A percentile compares a stretch with the other conserved stretches of the same genome.
Conservation (phyloP, 768 basidiomycete species). For the Calocybe cyanea region DNA sequence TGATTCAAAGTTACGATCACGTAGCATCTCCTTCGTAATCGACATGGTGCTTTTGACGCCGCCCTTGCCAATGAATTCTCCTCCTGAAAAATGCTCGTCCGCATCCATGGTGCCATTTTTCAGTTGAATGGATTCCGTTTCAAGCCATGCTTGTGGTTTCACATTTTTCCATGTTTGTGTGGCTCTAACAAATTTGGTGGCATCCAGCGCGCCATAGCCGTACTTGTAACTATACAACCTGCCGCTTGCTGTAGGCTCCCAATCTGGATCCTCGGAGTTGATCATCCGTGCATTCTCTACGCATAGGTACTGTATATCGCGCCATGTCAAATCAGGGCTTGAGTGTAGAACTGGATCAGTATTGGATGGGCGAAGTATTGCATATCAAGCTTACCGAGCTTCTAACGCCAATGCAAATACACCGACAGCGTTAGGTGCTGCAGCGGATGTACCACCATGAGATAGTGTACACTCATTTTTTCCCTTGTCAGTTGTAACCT, state of each 20-base stretch:
- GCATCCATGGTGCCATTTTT: slow-evolving; percentile 55
- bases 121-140: slow-evolving; percentile 68
- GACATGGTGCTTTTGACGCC: slow-evolving; percentile 65
- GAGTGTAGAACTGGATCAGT: not conserved
- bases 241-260: slow-evolving; percentile 78
- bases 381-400: slow-evolving; percentile 62
- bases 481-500: slow-evolving; percentile 96
- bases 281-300: slow-evolving; percentile 73
- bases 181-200: slow-evolving; percentile 72
- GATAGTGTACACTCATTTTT: slow-evolving; percentile 72
- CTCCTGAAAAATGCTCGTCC: slow-evolving; percentile 54
- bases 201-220: slow-evolving; percentile 89
- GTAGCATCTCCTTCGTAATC: slow-evolving; percentile 63
- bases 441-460: slow-evolving; percentile 97
- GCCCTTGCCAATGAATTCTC: slow-evolving; percentile 57
- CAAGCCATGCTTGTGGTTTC: slow-evolving; percentile 92
- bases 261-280: slow-evolving; percentile 89
- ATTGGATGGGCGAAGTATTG: not conserved
- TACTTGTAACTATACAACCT: slow-evolving; percentile 83
- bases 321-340: slow-evolving; percentile 94
- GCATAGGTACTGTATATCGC: slow-evolving; percentile 90
- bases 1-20: slow-evolving; percentile 73
- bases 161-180: slow-evolving; percentile 82
- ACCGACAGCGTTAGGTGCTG: slow-evolving; percentile 94
- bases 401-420: slow-evolving; percentile 89